Conservation (phyloP, 108 stramenopile species). For the Cyclotella sp. region DNA sequence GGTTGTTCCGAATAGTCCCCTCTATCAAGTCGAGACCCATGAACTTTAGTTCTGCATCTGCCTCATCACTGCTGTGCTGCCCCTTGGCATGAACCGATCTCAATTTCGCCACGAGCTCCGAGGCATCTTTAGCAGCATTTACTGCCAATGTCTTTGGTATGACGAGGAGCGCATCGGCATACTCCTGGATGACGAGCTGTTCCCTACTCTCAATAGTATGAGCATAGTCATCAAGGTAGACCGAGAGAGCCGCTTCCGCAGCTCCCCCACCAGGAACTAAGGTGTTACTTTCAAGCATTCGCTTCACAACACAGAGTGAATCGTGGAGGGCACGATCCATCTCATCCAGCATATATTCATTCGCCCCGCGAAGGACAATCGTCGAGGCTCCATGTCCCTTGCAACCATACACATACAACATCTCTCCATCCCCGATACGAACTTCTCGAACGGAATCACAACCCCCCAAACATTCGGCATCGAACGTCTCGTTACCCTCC, state of each 20-base stretch:
- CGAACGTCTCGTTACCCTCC: slow-evolving; percentile 98
- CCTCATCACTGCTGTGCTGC: slow-evolving; percentile 51
- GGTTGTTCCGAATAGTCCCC: slow-evolving; percentile 91
- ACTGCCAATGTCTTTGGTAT: slow-evolving; percentile 98
- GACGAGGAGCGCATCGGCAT: slow-evolving; percentile 98
- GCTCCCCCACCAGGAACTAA: slow-evolving; percentile 99
- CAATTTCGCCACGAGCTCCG: slow-evolving; percentile 96
- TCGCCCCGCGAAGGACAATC: slow-evolving; percentile 98
- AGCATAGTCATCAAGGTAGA: slow-evolving; percentile 96
- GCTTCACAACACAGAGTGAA: slow-evolving; percentile 96
- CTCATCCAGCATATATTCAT: slow-evolving; percentile 99
- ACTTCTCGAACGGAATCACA: slow-evolving; percentile 94
- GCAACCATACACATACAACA: slow-evolving; percentile 96
- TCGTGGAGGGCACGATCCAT: slow-evolving; percentile 99
- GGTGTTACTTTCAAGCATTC: slow-evolving; percentile 97
- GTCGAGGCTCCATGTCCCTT: slow-evolving; percentile 91
- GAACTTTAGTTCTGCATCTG: slow-evolving; percentile 67
- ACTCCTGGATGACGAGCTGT: slow-evolving; percentile 98
- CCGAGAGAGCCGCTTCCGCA: slow-evolving; percentile 95
- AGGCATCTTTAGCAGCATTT: slow-evolving; percentile 99
- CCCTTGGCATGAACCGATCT: slow-evolving; percentile 91
- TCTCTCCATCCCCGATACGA: slow-evolving; percentile 98
- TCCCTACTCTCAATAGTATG: slow-evolving; percentile 93
- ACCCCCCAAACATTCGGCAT: slow-evolving; percentile 85
- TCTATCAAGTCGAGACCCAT: slow-evolving; percentile 92